Evolutionary conservation across 2,329 filamentous ascomycete species (phyloP), one percentile per base, ranked within the genome.

Genomic region (Bipolaris zeicola): DNA sequence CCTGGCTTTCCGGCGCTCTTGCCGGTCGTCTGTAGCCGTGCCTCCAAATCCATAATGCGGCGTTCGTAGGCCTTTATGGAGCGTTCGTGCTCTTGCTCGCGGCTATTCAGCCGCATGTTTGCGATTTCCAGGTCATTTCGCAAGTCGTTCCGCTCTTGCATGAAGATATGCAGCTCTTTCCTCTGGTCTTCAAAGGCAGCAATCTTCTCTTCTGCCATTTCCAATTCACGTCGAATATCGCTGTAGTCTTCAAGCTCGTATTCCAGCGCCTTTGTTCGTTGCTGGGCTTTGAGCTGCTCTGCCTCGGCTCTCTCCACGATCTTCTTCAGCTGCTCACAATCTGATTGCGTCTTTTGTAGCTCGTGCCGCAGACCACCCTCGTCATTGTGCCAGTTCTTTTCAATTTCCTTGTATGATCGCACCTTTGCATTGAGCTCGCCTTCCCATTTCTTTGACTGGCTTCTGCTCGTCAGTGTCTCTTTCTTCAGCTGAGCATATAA

Each of bases 401-500:
- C 86, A 57, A 91, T 89, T 56, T 92, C 89, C 47, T 87, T 84
- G 38, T 91, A 80, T 3, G 79, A 78, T 60, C 85, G 84, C 41
- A 92, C 78, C 73, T 90, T 91, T 50, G 81, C 81, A 46, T 84
- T 85, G 31, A 92, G 80, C 63, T 91, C 88, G 1, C 82, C 84
- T 68, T 94, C 91, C 84, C 89, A 90, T 70, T 91, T 93, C 77
- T 91, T 91, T 1, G 88, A 84, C 64, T 92, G 83, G 37, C 84
- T 86, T 33, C 90, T 86, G 42, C 88, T 88, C 64, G 87, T 89
- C 57, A 91, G 86, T 0, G 86, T 87, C 66, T 93, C 90, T 61
- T 86, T 89, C 66, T 87, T 88, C 48, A 89, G 83, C 68, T 90
- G 87, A 57, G 85, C 80, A 72, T 91, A 89, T 2, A 84, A 80